Evolutionary conservation across 257 asterid species (phyloP), one percentile per base, ranked within the genome.

Genomic region (Cruciata laevipes): DNA sequence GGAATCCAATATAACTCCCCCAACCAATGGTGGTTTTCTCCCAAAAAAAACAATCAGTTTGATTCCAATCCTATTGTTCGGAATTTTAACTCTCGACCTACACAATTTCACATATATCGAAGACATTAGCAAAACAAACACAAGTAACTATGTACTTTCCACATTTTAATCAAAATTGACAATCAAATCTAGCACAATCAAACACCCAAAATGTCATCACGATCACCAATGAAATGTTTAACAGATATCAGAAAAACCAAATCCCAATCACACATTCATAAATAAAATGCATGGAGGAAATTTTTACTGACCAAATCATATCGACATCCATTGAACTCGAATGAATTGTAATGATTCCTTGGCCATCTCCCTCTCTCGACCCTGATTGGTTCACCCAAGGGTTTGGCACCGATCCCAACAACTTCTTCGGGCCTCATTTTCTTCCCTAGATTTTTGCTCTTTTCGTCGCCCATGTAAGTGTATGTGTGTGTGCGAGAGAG

Each of bases 271-370:
- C 8, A n/a, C 5, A 53, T 63, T 7, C 62, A 17, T 12, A 27
- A 37, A 11, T 18, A 37, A 56, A 63, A 17, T 12, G 1, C 27
- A 58, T 24, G 27, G 20, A 44, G 18, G 12, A 33, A 33, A 33
- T 33, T 47, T 3, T 20, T 3, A 75, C 88, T 86, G 72, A 92
- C 98, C 11, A 92, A 90, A 24, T 89, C 82, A 72, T 83, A 89
- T n/a, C 83, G 90, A 49, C 72, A 27, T 8, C 95, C 94, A 56
- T 88, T 92, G 67, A 80, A 86, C 69, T 89, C 96, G 38, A 89
- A 89, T 0, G 88, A 76, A 7, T 57, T 65, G 20, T 61, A 92
- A 42, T 82, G 87, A 7, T 47, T 78, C 74, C 73, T 78, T 69
- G 59, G 80, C 57, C 85, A 78, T 40, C 76, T 77, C 20, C 96